Percentiles rank a stretch among this genome's conserved stretches.
These are phyloP conservation scores for Xylaria sp. DNA, from an alignment of 2,329 filamentous ascomycete species.

Conservation along the genomic window DNA sequence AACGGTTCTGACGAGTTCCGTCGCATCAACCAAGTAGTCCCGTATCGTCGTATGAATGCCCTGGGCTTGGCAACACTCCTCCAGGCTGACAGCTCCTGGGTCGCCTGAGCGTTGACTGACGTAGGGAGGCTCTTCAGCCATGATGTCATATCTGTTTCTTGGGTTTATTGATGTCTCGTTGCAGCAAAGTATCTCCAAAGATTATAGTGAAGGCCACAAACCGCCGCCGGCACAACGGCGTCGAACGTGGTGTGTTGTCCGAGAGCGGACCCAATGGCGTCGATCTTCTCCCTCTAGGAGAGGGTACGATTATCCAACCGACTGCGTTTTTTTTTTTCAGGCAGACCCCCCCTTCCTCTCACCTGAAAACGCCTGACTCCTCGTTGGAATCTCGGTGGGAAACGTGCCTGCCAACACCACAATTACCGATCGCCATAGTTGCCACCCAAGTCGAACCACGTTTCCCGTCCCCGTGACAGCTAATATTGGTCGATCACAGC, in stretches of 20 bases:
- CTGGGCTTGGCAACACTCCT: constrained; percentile 22
- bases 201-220: constrained; percentile 29
- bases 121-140: constrained; percentile 16
- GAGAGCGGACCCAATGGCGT: constrained; percentile 38
- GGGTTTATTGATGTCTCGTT: constrained; percentile 2
- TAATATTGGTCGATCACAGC: constrained; percentile 41
- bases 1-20: not conserved
- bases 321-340: constrained; percentile 10
- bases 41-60: not conserved
- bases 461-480: constrained; percentile 41
- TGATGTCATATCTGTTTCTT: constrained; percentile 25
- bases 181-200: not conserved
- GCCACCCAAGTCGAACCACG: constrained; percentile 39
- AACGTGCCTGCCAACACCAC: constrained; percentile 30
- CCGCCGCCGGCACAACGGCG: constrained; percentile 14
- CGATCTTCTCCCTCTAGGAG: constrained; percentile 42
- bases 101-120: constrained; percentile 16
- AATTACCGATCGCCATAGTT: constrained; percentile 35
- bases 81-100: constrained; percentile 33
- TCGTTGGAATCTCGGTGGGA: constrained; percentile 38
- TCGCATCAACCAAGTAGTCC: constrained; percentile 1
- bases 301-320: constrained; percentile 33
- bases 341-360: constrained; percentile 10
- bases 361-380: constrained; percentile 34
- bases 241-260: constrained; percentile 6